Percentiles rank a stretch among this genome's conserved stretches.
Conservation (phyloP, 2,329 filamentous ascomycete species). For the Davidsoniella eucalypti region DNA sequence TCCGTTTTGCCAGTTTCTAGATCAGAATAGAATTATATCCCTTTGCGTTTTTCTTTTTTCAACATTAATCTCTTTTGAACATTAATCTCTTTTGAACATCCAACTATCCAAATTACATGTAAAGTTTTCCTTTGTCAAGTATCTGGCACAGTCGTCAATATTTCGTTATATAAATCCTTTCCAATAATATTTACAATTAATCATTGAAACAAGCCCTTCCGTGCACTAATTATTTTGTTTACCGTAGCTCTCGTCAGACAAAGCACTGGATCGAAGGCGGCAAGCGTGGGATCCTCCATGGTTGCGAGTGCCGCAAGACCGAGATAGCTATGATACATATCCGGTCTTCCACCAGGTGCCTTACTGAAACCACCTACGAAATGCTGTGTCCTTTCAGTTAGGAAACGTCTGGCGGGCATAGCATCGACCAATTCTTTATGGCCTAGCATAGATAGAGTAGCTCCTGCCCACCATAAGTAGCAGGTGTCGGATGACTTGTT, state of each 20-base stretch:
- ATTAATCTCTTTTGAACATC: neutral
- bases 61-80: neutral
- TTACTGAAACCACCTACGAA: slow-evolving; percentile 72
- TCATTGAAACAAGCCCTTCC: slow-evolving; percentile 16
- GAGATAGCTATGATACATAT: slow-evolving; percentile 79
- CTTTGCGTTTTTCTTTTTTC: neutral
- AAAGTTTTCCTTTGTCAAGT: too few relatives aligned
- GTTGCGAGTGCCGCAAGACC: slow-evolving; percentile 66
- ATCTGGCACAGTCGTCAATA: too few relatives aligned
- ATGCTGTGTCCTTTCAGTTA: slow-evolving; percentile 78
- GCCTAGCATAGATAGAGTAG: slow-evolving; percentile 46
- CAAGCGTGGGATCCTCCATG: slow-evolving; percentile 53
- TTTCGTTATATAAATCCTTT: too few relatives aligned
- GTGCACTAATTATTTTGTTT: slow-evolving; percentile 31
- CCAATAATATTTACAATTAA: too few relatives aligned
- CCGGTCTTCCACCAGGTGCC: slow-evolving; percentile 47
- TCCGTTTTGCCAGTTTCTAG: neutral
- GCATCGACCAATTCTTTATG: slow-evolving; percentile 40
- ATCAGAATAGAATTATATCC: slow-evolving; percentile 7
- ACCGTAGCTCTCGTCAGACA: slow-evolving; percentile 53
- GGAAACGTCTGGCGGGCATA: slow-evolving; percentile 47
- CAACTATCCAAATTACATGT: too few relatives aligned
- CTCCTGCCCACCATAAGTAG: slow-evolving; percentile 84
- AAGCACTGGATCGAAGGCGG: slow-evolving; percentile 54
- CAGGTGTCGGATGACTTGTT: slow-evolving; percentile 93